These are phyloP conservation scores for Arthrinium phaeospermum DNA, from an alignment of 2,329 filamentous ascomycete genomes.

Conservation along the genomic window DNA sequence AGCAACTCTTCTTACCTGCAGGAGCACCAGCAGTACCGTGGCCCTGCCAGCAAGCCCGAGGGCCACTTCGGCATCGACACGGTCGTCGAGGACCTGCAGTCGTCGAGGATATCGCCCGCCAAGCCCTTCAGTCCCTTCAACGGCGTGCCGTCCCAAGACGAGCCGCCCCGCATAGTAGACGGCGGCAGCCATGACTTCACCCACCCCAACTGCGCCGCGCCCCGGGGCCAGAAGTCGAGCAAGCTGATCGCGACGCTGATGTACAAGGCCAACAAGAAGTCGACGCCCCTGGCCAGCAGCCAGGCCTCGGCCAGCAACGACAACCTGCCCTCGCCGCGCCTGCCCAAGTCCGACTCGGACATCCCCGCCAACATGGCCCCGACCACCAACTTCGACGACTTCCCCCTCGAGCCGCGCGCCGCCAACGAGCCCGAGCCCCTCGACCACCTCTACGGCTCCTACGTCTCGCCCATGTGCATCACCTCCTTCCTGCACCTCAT, in stretches of 20 bases:
- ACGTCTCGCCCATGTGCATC: slow-evolving; percentile 68
- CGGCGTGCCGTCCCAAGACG: slow-evolving; percentile 64
- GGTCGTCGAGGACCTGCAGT: slow-evolving; percentile 62
- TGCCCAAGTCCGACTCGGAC: slow-evolving; percentile 45
- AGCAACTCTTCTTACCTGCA: slow-evolving; percentile 67
- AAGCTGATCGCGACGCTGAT: slow-evolving; percentile 67
- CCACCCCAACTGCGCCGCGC: slow-evolving; percentile 66
- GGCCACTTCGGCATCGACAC: slow-evolving; percentile 68
- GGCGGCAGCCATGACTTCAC: slow-evolving; percentile 67
- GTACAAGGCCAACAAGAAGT: slow-evolving; percentile 54
- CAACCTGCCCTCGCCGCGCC: slow-evolving; percentile 42
- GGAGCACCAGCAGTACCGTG: slow-evolving; percentile 69
- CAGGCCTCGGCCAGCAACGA: slow-evolving; percentile 35
- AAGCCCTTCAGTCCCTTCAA: slow-evolving; percentile 58
- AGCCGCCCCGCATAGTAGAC: slow-evolving; percentile 65
- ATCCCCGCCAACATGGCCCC: slow-evolving; percentile 64
- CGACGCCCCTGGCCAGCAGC: slow-evolving; percentile 21
- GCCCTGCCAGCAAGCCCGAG: slow-evolving; percentile 56
- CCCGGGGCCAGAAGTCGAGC: slow-evolving; percentile 52
- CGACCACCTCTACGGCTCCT: slow-evolving; percentile 70
- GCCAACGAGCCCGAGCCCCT: slow-evolving; percentile 61
- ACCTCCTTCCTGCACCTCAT: slow-evolving; percentile 71
- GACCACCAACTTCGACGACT: slow-evolving; percentile 61
- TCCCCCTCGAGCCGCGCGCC: slow-evolving; percentile 64
- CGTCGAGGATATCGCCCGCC: slow-evolving; percentile 44